Conservation (phyloP, 768 basidiomycete species). For the Coprinopsis marcescibilis region DNA sequence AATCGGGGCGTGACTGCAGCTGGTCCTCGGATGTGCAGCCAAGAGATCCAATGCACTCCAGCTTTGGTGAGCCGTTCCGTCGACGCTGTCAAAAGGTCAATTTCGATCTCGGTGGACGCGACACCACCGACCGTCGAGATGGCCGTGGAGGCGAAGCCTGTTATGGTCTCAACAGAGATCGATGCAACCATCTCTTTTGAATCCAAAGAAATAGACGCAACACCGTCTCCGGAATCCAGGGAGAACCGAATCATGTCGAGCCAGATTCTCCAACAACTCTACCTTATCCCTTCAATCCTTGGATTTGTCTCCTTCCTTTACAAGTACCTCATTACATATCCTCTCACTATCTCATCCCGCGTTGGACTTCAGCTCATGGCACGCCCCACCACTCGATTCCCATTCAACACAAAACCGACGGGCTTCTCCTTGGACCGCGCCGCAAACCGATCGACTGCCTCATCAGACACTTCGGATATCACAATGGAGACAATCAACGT, state of each 20-base stretch:
- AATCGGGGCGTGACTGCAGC: constrained; percentile 27
- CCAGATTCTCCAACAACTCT: constrained; percentile 14
- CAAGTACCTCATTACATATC: constrained; percentile 42
- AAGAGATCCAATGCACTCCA: constrained; percentile 32
- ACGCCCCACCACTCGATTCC: neutral
- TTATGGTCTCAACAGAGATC: constrained; percentile 11
- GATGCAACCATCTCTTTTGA: constrained; percentile 9
- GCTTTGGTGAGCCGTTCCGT: constrained; percentile 26
- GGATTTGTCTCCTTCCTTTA: constrained; percentile 43
- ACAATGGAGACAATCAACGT: constrained; percentile 40
- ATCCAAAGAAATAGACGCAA: constrained; percentile 26
- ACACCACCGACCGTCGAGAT: constrained; percentile 11
- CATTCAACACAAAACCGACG: neutral
- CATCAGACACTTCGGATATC: constrained; percentile 24
- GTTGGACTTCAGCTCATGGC: constrained; percentile 16
- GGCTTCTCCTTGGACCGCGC: neutral
- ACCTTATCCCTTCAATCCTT: constrained; percentile 34
- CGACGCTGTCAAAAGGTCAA: constrained; percentile 35
- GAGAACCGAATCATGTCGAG: neutral
- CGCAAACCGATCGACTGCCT: constrained; percentile 9
- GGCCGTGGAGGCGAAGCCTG: constrained; percentile 11
- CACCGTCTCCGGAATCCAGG: constrained; percentile 9
- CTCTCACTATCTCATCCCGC: constrained; percentile 44
- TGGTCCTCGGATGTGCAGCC: constrained; percentile 23
- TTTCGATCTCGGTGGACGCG: constrained; percentile 43